phyloP scores from a whole-genome alignment of 257 asterid species.

The Solanum virginianum region DNA sequence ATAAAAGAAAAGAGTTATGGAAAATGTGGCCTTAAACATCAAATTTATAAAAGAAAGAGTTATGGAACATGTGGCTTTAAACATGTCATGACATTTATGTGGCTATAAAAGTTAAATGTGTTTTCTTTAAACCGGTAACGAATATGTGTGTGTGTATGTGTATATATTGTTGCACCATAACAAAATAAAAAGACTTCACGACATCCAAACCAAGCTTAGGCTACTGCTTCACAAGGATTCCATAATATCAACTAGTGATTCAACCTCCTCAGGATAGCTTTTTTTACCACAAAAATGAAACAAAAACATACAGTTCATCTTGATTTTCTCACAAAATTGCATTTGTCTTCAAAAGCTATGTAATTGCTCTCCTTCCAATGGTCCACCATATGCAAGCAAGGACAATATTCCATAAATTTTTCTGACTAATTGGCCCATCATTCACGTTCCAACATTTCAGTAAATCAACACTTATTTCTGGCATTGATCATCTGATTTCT shows the following conservation, averaged over 20 bases:
- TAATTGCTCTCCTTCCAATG: neutral
- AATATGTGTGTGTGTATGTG: too few species aligned
- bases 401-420: neutral
- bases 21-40: neutral
- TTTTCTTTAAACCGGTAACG: too few species aligned
- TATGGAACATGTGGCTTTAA: neutral
- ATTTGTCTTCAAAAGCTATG: neutral
- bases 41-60: too few species aligned
- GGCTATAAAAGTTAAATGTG: too few species aligned
- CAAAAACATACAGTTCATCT: neutral
- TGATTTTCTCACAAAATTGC: neutral
- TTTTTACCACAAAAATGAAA: neutral
- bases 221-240: neutral
- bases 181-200: neutral
- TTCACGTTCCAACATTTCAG: neutral
- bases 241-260: neutral
- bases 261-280: neutral
- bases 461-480: neutral
- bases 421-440: neutral
- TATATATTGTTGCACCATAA: neutral
- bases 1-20: neutral
- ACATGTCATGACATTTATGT: neutral
- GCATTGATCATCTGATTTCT: neutral
- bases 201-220: neutral
- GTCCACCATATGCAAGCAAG: neutral